These are phyloP conservation scores for Barnettozyma salicaria DNA, from an alignment of 805 yeast species.

Conservation along the genomic window DNA sequence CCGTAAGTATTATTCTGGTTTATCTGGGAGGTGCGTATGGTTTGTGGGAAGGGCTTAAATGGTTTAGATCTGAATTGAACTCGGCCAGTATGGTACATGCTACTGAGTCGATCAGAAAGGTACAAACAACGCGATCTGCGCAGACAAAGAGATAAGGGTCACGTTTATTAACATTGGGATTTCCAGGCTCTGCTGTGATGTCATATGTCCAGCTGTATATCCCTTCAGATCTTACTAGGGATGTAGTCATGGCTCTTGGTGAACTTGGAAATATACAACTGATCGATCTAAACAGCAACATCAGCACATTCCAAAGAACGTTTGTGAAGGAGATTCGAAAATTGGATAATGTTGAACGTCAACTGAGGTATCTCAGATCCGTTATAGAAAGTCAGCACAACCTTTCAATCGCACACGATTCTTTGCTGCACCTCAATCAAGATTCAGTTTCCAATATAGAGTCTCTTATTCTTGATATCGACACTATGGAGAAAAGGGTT, in stretches of 20 bases:
- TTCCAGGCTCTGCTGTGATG: constrained; percentile 88
- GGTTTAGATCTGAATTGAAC: neutral
- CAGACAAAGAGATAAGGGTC: neutral
- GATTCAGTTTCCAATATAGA: constrained; percentile 48
- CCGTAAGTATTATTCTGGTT: constrained; percentile 34
- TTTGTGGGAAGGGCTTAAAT: neutral
- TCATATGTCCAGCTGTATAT: constrained; percentile 85
- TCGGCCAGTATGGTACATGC: neutral
- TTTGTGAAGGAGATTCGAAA: constrained; percentile 83
- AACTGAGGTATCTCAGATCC: constrained; percentile 50
- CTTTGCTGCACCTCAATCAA: constrained; percentile 19
- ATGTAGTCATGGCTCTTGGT: constrained; percentile 80
- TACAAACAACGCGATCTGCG: neutral
- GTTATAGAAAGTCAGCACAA: constrained; percentile 44
- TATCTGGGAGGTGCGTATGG: neutral
- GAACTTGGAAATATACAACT: constrained; percentile 83
- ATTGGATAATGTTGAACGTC: constrained; percentile 85
- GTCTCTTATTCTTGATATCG: constrained; percentile 56
- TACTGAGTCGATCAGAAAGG: too few species aligned
- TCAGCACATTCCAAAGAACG: constrained; percentile 81
- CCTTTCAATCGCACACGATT: constrained; percentile 32
- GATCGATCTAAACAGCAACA: constrained; percentile 77
- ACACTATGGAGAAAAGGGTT: constrained; percentile 67
- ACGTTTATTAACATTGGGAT: constrained; percentile 8
- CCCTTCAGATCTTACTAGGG: constrained; percentile 85